These are phyloP conservation scores for Daldinia grandis DNA, from an alignment of 495 filamentous ascomycete genomes.

Conservation along the genomic window DNA sequence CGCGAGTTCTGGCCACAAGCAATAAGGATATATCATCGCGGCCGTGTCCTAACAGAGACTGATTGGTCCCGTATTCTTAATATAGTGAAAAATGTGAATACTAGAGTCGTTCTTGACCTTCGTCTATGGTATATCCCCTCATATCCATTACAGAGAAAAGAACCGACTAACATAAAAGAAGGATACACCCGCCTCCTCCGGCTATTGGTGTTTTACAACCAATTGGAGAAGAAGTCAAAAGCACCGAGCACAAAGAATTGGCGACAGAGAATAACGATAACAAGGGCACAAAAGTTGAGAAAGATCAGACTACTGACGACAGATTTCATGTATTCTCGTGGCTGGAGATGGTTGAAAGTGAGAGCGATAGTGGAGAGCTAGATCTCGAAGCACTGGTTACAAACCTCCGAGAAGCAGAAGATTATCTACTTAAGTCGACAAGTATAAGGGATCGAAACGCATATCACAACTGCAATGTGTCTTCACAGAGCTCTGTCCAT, in stretches of 20 bases:
- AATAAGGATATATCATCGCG: slow-evolving; percentile 37
- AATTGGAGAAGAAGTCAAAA: background rate
- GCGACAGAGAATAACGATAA: background rate
- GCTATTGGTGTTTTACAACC: slow-evolving; percentile 15
- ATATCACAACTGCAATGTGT: slow-evolving; percentile 23
- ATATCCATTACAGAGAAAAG: background rate
- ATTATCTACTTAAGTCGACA: slow-evolving; percentile 25
- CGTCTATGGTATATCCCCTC: slow-evolving; percentile 20
- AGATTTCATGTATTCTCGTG: slow-evolving; percentile 43
- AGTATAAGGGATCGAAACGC: slow-evolving; percentile 27
- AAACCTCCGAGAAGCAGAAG: slow-evolving; percentile 30
- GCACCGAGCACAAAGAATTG: background rate
- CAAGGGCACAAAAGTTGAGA: background rate
- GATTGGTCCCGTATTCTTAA: slow-evolving; percentile 47
- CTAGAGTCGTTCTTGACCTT: slow-evolving; percentile 29
- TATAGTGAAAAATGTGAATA: slow-evolving; percentile 31
- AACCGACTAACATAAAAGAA: slow-evolving; percentile 2
- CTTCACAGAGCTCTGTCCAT: slow-evolving; percentile 16
- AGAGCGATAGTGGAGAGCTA: background rate
- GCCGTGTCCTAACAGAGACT: slow-evolving; percentile 26
- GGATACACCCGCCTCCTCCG: slow-evolving; percentile 21
- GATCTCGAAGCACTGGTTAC: slow-evolving; percentile 18
- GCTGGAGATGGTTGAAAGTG: slow-evolving; percentile 16
- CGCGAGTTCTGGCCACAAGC: slow-evolving; percentile 48
- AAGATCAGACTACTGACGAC: background rate